Conservation (phyloP, 2,329 filamentous ascomycete species). For the Scedosporium dehoogii region DNA sequence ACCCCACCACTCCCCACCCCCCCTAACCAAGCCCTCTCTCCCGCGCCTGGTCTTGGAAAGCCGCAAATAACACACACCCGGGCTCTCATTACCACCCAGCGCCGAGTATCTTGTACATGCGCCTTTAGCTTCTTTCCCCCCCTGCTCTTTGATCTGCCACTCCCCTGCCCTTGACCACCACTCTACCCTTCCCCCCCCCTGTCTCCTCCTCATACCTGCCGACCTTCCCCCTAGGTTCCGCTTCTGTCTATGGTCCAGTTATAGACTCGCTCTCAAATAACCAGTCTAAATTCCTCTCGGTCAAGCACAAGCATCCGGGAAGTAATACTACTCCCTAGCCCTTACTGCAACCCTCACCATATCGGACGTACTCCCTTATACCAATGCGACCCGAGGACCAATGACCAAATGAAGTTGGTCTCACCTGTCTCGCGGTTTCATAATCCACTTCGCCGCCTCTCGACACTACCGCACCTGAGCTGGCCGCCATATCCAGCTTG, state of each 20-base stretch:
- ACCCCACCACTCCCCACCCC: not conserved
- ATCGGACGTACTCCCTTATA: constrained; percentile 1
- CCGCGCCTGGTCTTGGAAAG: constrained; percentile 2
- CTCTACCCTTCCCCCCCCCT: not conserved
- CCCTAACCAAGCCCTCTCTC: not conserved
- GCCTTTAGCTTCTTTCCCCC: not conserved
- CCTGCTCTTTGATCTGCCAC: constrained; percentile 4
- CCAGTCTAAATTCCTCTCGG: not conserved
- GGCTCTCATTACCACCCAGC: not conserved
- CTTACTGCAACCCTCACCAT: not conserved
- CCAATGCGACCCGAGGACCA: constrained; percentile 5
- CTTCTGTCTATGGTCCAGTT: constrained; percentile 1
- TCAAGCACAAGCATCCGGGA: not conserved
- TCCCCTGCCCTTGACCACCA: not conserved
- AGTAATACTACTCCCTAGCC: not conserved
- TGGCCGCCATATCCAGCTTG: constrained; percentile 38
- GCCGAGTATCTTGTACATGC: constrained; percentile 5
- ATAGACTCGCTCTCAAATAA: constrained; percentile 2
- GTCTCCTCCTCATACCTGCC: not conserved
- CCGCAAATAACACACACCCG: constrained; percentile 1
- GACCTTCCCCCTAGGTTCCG: constrained; percentile 3
- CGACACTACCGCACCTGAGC: constrained; percentile 27
- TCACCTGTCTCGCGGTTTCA: constrained; percentile 8
- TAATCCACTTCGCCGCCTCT: constrained; percentile 10
- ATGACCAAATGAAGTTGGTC: constrained; percentile 11